Evolutionary conservation across 2,329 filamentous ascomycete species (phyloP), one percentile per base, ranked within the genome.

Genomic region (Raffaelea arxii): DNA sequence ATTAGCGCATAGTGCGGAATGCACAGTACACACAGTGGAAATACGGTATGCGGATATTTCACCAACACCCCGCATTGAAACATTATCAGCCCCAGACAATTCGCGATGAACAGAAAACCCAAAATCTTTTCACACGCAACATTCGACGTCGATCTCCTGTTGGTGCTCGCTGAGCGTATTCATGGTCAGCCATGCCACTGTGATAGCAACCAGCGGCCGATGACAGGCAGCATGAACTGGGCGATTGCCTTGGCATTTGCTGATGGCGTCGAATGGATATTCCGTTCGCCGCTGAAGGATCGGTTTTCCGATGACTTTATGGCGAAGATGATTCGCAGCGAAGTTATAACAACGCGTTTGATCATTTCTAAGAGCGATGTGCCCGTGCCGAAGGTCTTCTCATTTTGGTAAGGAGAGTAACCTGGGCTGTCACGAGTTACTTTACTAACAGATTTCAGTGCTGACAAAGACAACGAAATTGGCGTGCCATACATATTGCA

Each of bases 401-500:
- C 27, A 9, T 30, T 30, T 30, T 30, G 27, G 27, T 30, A 16
- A 30, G 27, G 9, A 30, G 16, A 30, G 16, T n/a, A n/a, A n/a
- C n/a, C n/a, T n/a, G n/a, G n/a, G n/a, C n/a, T 9, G 16, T 9
- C 27, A 9, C 27, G 9, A 30, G 9, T 30, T 9, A 30, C 27
- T 30, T 16, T 30, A 30, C 27, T 30, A 30, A n/a, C n/a, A n/a
- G n/a, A n/a, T n/a, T n/a, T n/a, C n/a, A n/a, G 27, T 16, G 27
- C 27, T 9, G 9, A 30, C 27, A 30, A 18, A 37, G 35, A 43
- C 27, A 43, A 43, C 27, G 41, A 43, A 12, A 35, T 43, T 18
- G 41, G 41, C 16, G 41, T 43, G 41, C 41, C 41, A 19, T 43
- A 43, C 22, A 43, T 43, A 23, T 21, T 43, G 21, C 41, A 43